These are phyloP conservation scores for Caryopteris hybrid DNA, from an alignment of 305 asterid genomes.

Conservation along the genomic window DNA sequence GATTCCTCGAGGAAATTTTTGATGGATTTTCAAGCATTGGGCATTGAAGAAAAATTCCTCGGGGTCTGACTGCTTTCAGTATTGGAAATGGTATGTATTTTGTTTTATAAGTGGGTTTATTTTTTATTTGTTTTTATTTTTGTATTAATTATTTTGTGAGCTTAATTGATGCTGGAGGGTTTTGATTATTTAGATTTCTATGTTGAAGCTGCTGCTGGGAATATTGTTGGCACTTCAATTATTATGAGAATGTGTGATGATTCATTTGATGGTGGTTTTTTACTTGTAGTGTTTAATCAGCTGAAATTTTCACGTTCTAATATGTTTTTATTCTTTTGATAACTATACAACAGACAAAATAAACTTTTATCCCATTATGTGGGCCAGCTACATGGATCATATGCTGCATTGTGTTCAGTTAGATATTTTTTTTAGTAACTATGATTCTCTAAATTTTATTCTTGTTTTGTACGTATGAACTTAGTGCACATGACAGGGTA, in stretches of 20 bases:
- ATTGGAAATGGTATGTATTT: conserved; percentile 33
- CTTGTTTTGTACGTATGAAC: background rate
- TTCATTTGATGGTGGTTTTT: background rate
- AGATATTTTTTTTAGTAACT: background rate
- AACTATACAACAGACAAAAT: background rate
- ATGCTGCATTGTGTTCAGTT: background rate
- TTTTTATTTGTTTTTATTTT: too few relatives aligned
- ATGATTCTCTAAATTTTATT: background rate
- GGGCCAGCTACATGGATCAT: background rate
- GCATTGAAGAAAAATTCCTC: conserved; percentile 18
- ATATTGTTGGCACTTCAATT: background rate
- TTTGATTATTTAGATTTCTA: background rate
- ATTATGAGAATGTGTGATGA: background rate
- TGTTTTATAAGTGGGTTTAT: background rate
- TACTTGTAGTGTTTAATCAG: background rate
- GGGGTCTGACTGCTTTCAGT: conserved; percentile 33
- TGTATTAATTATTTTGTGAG: background rate
- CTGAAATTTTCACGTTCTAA: background rate
- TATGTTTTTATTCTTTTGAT: background rate
- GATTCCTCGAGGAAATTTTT: conserved; percentile 9
- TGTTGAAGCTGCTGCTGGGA: conserved; percentile 1
- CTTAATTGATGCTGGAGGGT: background rate
- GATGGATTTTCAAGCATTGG: conserved; percentile 28
- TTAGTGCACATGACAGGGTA: background rate
- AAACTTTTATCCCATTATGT: background rate